phyloP scores from a whole-genome alignment of 1,139 yeast species.

The Hemisphaericaspora xylofermentans region DNA sequence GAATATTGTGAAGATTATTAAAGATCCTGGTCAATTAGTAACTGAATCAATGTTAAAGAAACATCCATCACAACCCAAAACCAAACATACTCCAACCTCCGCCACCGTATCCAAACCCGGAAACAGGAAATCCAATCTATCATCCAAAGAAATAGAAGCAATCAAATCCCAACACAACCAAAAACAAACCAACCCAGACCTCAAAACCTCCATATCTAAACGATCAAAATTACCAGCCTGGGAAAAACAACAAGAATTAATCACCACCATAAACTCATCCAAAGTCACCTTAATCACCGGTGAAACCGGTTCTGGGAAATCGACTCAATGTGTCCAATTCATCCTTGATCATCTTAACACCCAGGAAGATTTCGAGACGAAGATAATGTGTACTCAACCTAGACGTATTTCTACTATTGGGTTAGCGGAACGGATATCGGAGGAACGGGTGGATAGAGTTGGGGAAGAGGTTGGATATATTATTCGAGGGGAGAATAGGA shows the following conservation, averaged over 20 bases:
- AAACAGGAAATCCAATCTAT: background rate
- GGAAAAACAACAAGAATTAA: constrained; percentile 58
- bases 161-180: constrained; percentile 25
- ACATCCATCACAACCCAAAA: constrained; percentile 1
- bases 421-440: constrained; percentile 87
- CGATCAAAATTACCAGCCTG: constrained; percentile 80
- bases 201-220: constrained; percentile 19
- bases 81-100: background rate
- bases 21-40: constrained; percentile 72
- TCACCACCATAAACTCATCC: constrained; percentile 54
- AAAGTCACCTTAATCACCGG: constrained; percentile 83
- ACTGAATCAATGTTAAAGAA: constrained; percentile 14
- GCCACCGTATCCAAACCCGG: background rate
- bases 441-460: constrained; percentile 65
- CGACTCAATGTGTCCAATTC: constrained; percentile 91
- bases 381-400: constrained; percentile 89
- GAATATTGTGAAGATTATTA: constrained; percentile 54
- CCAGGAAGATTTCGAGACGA: constrained; percentile 48
- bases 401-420: constrained; percentile 95
- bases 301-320: constrained; percentile 96
- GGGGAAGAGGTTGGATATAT: constrained; percentile 87
- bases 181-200: constrained; percentile 4
- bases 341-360: constrained; percentile 62
- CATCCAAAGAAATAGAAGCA: constrained; percentile 15
- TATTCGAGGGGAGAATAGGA: constrained; percentile 85